Evolutionary conservation across 768 basidiomycete genomes (phyloP).

Genomic region (Trametopsis cervina): DNA sequence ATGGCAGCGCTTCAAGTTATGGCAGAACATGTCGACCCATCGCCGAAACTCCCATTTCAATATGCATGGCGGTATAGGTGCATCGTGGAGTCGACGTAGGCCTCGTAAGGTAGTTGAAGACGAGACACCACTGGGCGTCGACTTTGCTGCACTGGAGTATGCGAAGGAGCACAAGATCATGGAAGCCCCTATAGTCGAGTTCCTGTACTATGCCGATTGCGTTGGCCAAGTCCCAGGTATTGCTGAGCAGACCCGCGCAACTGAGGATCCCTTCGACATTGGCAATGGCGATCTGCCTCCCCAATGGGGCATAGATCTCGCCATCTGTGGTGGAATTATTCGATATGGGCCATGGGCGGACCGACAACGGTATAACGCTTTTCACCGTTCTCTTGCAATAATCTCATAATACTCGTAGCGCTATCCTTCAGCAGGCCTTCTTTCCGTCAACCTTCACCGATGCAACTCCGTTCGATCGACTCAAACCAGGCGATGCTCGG

Average conservation of each 20-base stretch:
- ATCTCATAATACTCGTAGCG: slow-evolving; percentile 32
- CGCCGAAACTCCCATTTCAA: slow-evolving; percentile 6
- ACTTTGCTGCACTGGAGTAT: slow-evolving; percentile 66
- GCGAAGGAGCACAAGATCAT: slow-evolving; percentile 81
- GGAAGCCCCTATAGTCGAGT: slow-evolving; percentile 67
- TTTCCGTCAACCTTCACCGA: slow-evolving; percentile 78
- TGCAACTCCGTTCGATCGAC: slow-evolving; percentile 41
- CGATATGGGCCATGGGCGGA: slow-evolving; percentile 97
- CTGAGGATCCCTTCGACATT: slow-evolving; percentile 51
- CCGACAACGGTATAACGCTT: slow-evolving; percentile 59
- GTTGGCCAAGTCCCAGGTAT: slow-evolving; percentile 63
- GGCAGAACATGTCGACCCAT: slow-evolving; percentile 5
- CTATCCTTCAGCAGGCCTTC: slow-evolving; percentile 72
- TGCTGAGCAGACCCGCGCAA: slow-evolving; percentile 15
- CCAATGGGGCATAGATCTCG: slow-evolving; percentile 89
- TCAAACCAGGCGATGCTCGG: slow-evolving; percentile 77
- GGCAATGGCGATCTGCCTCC: slow-evolving; percentile 86
- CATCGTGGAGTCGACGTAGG: slow-evolving; percentile 19
- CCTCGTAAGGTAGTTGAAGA: slow-evolving; percentile 38
- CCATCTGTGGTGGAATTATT: slow-evolving; percentile 66
- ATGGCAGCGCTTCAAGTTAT: slow-evolving; percentile 45
- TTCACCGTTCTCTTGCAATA: background rate
- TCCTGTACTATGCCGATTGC: slow-evolving; percentile 83
- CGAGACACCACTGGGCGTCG: slow-evolving; percentile 46
- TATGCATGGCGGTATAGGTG: slow-evolving; percentile 10